Conservation (phyloP, 1,284 basidiomycete genomes). For the Peniophora sp. region DNA sequence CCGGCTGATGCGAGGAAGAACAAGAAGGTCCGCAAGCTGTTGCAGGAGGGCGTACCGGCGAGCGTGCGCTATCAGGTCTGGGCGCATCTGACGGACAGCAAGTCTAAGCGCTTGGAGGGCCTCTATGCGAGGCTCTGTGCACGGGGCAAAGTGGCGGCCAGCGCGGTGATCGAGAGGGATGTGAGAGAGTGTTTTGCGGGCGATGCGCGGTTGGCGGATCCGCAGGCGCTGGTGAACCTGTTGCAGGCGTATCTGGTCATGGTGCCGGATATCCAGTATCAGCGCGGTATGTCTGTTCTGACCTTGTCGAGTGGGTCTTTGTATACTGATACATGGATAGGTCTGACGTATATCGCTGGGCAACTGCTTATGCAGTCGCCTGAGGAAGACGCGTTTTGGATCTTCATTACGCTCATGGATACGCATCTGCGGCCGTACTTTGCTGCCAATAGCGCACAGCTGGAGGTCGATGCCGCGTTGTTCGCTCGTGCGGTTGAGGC, state of each 20-base stretch:
- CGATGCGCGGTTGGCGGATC: constrained; percentile 45
- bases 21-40: constrained; percentile 78
- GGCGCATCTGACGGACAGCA: constrained; percentile 73
- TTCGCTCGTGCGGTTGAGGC: constrained; percentile 70
- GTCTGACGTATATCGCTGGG: constrained; percentile 70
- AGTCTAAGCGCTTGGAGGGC: constrained; percentile 58
- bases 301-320: neutral
- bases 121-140: constrained; percentile 62
- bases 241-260: constrained; percentile 70
- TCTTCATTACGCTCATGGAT: constrained; percentile 80
- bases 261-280: constrained; percentile 77
- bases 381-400: constrained; percentile 93
- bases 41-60: constrained; percentile 78
- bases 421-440: constrained; percentile 77
- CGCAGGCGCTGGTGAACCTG: constrained; percentile 47
- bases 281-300: constrained; percentile 30
- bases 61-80: constrained; percentile 82
- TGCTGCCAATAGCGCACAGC: constrained; percentile 56
- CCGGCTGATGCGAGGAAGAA: constrained; percentile 65
- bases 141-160: constrained; percentile 46
- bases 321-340: constrained; percentile 25
- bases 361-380: constrained; percentile 76
- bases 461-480: constrained; percentile 76
- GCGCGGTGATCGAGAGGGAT: constrained; percentile 56
- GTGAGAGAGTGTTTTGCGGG: constrained; percentile 42